phyloP scores from a whole-genome alignment of 495 filamentous ascomycete genomes.

The Penicillium nucicola region DNA sequence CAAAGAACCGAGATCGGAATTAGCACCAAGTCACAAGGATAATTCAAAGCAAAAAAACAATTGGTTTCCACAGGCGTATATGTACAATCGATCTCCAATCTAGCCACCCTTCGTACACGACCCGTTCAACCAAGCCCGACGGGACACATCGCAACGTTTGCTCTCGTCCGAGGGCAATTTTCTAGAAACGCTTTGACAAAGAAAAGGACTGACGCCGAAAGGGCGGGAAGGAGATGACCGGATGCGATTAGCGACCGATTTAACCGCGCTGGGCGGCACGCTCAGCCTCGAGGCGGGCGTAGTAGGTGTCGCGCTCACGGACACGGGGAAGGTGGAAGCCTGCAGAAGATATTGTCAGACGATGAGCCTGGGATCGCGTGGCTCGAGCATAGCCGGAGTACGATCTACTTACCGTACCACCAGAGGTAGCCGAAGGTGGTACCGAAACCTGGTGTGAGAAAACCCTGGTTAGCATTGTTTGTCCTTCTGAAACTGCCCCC shows the following conservation, averaged over 20 bases:
- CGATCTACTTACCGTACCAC: conserved; percentile 71
- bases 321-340: conserved; percentile 78
- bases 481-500: not conserved
- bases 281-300: conserved; percentile 71
- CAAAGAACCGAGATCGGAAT: too few relatives aligned
- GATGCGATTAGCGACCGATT: conserved; percentile 18
- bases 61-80: conserved; percentile 24
- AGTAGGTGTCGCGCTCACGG: conserved; percentile 71
- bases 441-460: conserved; percentile 54
- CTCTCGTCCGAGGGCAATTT: conserved; percentile 6
- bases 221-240: conserved; percentile 14
- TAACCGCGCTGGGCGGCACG: conserved; percentile 46
- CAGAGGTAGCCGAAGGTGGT: conserved; percentile 69
- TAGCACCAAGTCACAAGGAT: not conserved
- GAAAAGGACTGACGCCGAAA: conserved; percentile 19
- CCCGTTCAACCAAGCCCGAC: conserved; percentile 12
- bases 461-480: conserved; percentile 4
- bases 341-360: conserved; percentile 19
- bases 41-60: conserved; percentile 12
- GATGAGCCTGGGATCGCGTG: not conserved
- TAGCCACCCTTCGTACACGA: conserved; percentile 13
- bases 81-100: conserved; percentile 26
- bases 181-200: conserved; percentile 13
- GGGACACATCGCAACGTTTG: not conserved
- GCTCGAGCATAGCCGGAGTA: not conserved